Percentiles rank a stretch among this genome's conserved stretches.
Conservation (phyloP, 352 stramenopile genomes). For the Peronospora tabacina region DNA sequence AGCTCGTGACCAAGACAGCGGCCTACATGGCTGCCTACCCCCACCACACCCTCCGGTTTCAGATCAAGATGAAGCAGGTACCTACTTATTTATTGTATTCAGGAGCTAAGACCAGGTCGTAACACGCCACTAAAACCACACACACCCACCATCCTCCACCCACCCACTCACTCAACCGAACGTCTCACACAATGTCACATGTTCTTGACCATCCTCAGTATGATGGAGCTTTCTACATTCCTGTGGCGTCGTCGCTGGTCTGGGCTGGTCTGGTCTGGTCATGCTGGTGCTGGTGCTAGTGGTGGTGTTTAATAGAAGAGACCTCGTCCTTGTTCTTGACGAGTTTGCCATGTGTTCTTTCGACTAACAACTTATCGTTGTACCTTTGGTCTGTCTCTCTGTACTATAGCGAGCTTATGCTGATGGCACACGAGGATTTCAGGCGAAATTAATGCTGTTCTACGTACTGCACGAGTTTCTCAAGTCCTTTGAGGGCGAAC, state of each 20-base stretch:
- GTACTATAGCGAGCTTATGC: slow-evolving; percentile 43
- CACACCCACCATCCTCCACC: not conserved
- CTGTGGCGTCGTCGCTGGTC: too few relatives aligned
- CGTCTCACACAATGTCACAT: too few relatives aligned
- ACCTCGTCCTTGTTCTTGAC: slow-evolving; percentile 11
- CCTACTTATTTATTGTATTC: slow-evolving; percentile 10
- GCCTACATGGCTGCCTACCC: slow-evolving; percentile 66
- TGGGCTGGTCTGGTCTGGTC: too few relatives aligned
- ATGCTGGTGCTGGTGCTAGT: slow-evolving; percentile 15
- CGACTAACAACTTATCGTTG: slow-evolving; percentile 16
- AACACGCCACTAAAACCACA: slow-evolving; percentile 14
- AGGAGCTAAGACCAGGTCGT: slow-evolving; percentile 17
- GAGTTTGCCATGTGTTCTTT: not conserved
- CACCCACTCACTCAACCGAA: too few relatives aligned
- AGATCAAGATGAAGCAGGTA: slow-evolving; percentile 88
- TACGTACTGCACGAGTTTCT: slow-evolving; percentile 86
- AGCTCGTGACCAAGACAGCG: slow-evolving; percentile 68
- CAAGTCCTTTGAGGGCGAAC: slow-evolving; percentile 64
- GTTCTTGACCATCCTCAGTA: too few relatives aligned
- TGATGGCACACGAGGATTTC: slow-evolving; percentile 54
- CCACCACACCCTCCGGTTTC: slow-evolving; percentile 66
- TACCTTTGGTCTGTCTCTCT: too few relatives aligned
- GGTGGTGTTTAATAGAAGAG: slow-evolving; percentile 29
- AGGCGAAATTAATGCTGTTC: slow-evolving; percentile 80
- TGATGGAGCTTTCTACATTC: too few relatives aligned